Conservation (phyloP, 2,329 filamentous ascomycete species). For the Aspergillus felis region DNA sequence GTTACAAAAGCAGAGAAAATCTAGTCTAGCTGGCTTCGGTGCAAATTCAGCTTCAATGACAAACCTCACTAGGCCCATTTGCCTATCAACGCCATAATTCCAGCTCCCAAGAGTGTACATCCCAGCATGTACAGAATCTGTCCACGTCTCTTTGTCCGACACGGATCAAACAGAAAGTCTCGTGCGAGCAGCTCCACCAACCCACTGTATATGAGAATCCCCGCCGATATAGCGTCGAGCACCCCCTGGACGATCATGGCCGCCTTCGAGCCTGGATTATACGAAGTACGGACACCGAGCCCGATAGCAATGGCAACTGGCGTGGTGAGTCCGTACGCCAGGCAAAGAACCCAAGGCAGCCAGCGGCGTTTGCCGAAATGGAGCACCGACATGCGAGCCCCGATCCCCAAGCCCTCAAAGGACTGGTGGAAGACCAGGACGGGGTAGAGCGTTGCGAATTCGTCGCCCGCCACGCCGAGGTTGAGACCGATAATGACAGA, state of each 20-base stretch:
- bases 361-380: slow-evolving; percentile 45
- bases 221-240: slow-evolving; percentile 46
- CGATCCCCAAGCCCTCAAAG: slow-evolving; percentile 62
- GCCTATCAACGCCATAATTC: slow-evolving; percentile 48
- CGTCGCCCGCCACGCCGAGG: slow-evolving; percentile 54
- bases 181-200: slow-evolving; percentile 49
- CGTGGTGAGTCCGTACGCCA: slow-evolving; percentile 50
- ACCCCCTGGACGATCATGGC: slow-evolving; percentile 46
- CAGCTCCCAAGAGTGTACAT: slow-evolving; percentile 39
- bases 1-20: too few species aligned
- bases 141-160: slow-evolving; percentile 38
- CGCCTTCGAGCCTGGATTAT: slow-evolving; percentile 39
- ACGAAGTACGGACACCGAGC: slow-evolving; percentile 45
- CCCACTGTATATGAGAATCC: slow-evolving; percentile 50
- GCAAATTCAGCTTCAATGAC: too few species aligned
- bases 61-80: slow-evolving; percentile 44
- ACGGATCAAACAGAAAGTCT: slow-evolving; percentile 50
- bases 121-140: slow-evolving; percentile 42
- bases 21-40: too few species aligned
- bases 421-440: slow-evolving; percentile 62
- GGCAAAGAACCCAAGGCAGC: slow-evolving; percentile 49
- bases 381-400: slow-evolving; percentile 56
- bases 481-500: slow-evolving; percentile 62
- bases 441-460: slow-evolving; percentile 56
- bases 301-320: slow-evolving; percentile 49